phyloP scores from a whole-genome alignment of 2,329 filamentous ascomycete species.

The Coniochaeta prunicola region DNA sequence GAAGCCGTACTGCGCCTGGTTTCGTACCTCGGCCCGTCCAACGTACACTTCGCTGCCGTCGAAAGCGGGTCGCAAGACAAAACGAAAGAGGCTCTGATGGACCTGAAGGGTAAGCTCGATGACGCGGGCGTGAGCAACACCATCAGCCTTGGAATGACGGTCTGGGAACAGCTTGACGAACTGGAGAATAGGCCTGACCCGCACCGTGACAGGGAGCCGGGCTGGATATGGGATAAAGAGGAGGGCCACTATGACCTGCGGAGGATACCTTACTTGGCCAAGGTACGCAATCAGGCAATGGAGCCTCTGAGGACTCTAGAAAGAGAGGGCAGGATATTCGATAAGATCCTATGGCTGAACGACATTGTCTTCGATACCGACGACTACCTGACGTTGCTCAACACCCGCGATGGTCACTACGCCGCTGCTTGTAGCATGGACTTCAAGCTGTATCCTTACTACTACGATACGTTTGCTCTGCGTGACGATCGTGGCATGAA shows the following conservation, averaged over 20 bases:
- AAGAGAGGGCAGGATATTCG: constrained; percentile 40
- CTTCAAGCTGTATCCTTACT: constrained; percentile 42
- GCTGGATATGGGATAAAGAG: constrained; percentile 53
- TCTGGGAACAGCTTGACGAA: constrained; percentile 48
- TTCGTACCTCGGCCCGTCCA: constrained; percentile 48
- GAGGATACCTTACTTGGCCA: constrained; percentile 61
- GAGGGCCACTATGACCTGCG: constrained; percentile 47
- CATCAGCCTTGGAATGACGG: constrained; percentile 49
- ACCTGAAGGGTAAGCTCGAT: constrained; percentile 47
- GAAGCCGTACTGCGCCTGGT: constrained; percentile 48
- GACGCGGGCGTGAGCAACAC: constrained; percentile 40
- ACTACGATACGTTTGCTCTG: constrained; percentile 57
- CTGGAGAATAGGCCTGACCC: constrained; percentile 32
- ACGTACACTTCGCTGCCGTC: constrained; percentile 58
- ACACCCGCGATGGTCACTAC: constrained; percentile 46
- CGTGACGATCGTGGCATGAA: constrained; percentile 47
- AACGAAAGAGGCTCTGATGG: constrained; percentile 53
- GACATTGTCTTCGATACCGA: constrained; percentile 51
- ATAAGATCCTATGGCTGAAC: constrained; percentile 52
- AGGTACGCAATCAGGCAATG: constrained; percentile 55
- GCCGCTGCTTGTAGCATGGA: constrained; percentile 56
- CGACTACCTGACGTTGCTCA: constrained; percentile 45
- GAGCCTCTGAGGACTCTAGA: constrained; percentile 46
- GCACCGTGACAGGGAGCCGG: constrained; percentile 30
- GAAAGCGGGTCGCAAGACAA: constrained; percentile 64